phyloP scores from a whole-genome alignment of 1,284 basidiomycete species.

The Ustilago bromivora region DNA sequence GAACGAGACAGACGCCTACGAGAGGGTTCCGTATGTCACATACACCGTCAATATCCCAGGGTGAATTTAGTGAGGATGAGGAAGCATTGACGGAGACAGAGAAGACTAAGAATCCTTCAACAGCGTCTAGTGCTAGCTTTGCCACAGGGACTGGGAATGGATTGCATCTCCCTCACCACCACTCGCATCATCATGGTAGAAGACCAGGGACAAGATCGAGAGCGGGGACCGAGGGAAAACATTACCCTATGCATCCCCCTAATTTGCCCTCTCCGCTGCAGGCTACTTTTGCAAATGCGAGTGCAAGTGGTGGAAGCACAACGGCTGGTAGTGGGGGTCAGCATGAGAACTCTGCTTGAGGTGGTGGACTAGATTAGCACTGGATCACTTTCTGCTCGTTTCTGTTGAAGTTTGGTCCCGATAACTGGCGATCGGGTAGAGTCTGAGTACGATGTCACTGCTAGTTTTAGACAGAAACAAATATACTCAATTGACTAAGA shows the following conservation, averaged over 20 bases:
- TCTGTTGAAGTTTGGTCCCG: no score
- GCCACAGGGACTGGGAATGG: slow-evolving; percentile 15
- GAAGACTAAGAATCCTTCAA: slow-evolving; percentile 21
- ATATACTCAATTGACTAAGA: no score
- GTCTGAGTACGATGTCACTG: no score
- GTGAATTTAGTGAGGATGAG: slow-evolving; percentile 37
- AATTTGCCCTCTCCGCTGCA: slow-evolving; percentile 31
- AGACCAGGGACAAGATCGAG: slow-evolving; percentile 28
- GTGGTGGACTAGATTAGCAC: not conserved
- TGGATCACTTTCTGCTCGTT: not conserved
- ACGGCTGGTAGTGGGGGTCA: not conserved
- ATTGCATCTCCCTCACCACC: slow-evolving; percentile 6
- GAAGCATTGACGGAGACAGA: slow-evolving; percentile 49
- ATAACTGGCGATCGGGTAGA: no score
- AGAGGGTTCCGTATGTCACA: slow-evolving; percentile 47
- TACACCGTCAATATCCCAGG: slow-evolving; percentile 33
- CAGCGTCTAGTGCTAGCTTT: slow-evolving; percentile 16
- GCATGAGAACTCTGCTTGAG: not conserved
- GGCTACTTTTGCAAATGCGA: slow-evolving; percentile 30
- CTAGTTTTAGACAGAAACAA: no score
- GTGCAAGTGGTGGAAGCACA: not conserved
- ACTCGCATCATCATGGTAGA: slow-evolving; percentile 13
- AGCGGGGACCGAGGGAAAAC: slow-evolving; percentile 38
- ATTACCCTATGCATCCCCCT: slow-evolving; percentile 47
- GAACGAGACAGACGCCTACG: slow-evolving; percentile 27